Base-by-base conservation (phyloP, 1,284 basidiomycete genomes). In the Anthracocystis walkeri region DNA sequence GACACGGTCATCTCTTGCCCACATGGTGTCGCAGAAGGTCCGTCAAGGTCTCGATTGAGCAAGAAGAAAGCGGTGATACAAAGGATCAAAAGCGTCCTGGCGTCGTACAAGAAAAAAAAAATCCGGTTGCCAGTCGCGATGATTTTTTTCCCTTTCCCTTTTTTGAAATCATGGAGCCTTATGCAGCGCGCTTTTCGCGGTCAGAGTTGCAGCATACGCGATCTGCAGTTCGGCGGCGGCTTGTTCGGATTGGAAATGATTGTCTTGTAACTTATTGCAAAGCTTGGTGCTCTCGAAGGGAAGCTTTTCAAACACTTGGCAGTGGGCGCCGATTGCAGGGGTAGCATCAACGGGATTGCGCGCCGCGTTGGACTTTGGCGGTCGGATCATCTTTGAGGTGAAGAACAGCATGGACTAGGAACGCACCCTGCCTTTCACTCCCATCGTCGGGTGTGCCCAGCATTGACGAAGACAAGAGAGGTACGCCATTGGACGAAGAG, bases 121-220 rank as follows among this genome's bases (percentile, higher is more conserved):
- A 16, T 29, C n/a, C 10, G 46, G 23, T 21, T 23, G 7, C 49
- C n/a, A 51, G 58, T 60, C 58, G 58, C 58, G 50, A 48, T 53
- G 52, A 18, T 7, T 40, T 52, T 52, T 54, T 42, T 29, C 29
- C 14, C 16, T 41, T 41, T 29, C 18, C 5, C 16, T 21, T 14
- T 33, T 25, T 42, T 25, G 21, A 35, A 20, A 53, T 46, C 44
- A 46, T 45, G 35, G 18, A 40, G 57, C 42, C 40, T 56, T 33
- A 3, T 51, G 40, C 48, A 48, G 57, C 57, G 57, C 57, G 57
- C 25, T 42, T 48, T 51, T 58, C 48, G 57, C 48, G 57, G 48
- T 50, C 57, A 50, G 46, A 27, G 46, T 29, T 33, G 27, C 27
- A 48, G 56, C 56, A 58, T 20, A 49, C 56, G 56, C 46, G 45